Evolutionary conservation across 768 basidiomycete genomes (phyloP).

Genomic region (Phylloporus rhodoxanthus): DNA sequence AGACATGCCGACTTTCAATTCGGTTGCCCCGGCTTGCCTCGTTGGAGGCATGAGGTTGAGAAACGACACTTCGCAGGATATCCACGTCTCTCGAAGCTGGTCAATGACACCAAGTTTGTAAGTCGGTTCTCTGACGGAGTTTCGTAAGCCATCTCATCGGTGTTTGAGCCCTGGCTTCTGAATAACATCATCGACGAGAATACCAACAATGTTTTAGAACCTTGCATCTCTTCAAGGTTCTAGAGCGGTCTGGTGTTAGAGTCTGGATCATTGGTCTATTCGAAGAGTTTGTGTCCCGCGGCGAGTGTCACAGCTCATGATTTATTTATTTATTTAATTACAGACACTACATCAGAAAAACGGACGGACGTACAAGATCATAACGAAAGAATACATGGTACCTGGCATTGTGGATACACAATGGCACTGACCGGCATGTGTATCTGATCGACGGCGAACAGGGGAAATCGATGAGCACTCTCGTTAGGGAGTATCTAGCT

Average conservation of each 20-base stretch:
- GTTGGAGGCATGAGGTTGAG: not conserved
- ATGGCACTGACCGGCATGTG: conserved; percentile 58
- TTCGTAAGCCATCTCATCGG: not conserved
- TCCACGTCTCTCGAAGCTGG: conserved; percentile 58
- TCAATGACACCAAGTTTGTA: conserved; percentile 71
- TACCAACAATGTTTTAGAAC: conserved; percentile 57
- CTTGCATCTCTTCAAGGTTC: conserved; percentile 54
- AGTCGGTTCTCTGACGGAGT: conserved; percentile 20
- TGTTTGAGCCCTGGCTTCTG: conserved; percentile 73
- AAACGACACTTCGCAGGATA: conserved; percentile 40
- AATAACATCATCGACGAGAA: conserved; percentile 76
- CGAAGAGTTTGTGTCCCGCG: conserved; percentile 53
- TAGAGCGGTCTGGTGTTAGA: conserved; percentile 64
- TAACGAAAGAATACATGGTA: conserved; percentile 80
- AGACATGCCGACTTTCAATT: conserved; percentile 69
- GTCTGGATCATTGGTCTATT: conserved; percentile 84
- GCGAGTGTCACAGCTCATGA: not conserved
- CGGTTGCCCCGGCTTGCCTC: conserved; percentile 36
- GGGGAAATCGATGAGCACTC: conserved; percentile 68
- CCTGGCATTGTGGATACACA: conserved; percentile 77
- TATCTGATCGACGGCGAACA: conserved; percentile 79
- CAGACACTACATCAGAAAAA: conserved; percentile 79
- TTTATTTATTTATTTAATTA: not conserved
- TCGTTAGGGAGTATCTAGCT: conserved; percentile 79
- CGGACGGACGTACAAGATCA: conserved; percentile 64